Conservation (phyloP, 2,329 filamentous ascomycete genomes). For the Capronia coronata region DNA sequence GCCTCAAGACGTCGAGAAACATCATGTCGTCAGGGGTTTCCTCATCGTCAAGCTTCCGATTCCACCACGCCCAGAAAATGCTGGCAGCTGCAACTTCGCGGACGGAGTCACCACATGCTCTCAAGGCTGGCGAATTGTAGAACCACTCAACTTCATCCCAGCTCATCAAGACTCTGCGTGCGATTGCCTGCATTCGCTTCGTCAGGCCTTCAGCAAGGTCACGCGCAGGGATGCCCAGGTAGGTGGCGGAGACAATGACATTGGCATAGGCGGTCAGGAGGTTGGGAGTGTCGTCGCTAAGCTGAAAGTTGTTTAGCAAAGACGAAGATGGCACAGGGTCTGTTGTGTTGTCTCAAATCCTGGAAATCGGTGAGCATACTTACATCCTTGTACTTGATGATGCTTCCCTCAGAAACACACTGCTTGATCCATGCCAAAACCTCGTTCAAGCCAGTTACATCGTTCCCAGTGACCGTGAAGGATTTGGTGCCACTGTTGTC, state of each 20-base stretch:
- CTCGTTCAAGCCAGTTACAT: constrained; percentile 14
- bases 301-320: constrained; percentile 4
- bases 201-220: constrained; percentile 18
- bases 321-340: not conserved
- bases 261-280: constrained; percentile 19
- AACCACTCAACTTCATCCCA: constrained; percentile 24
- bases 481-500: constrained; percentile 21
- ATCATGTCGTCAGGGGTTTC: constrained; percentile 21
- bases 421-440: constrained; percentile 21
- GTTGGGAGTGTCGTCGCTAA: constrained; percentile 12
- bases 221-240: constrained; percentile 19
- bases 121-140: constrained; percentile 13
- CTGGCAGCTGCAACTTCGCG: constrained; percentile 18
- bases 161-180: constrained; percentile 18
- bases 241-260: constrained; percentile 15
- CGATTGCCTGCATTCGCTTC: constrained; percentile 19
- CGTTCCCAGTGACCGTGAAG: constrained; percentile 19
- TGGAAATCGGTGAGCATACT: not conserved
- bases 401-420: constrained; percentile 13
- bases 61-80: constrained; percentile 24
- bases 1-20: constrained; percentile 14
- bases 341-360: no score
- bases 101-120: constrained; percentile 8
- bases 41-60: constrained; percentile 14
- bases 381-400: constrained; percentile 18